Conservation (phyloP, 805 yeast genomes). For the Cyberlindnera xishuangbannaensis region DNA sequence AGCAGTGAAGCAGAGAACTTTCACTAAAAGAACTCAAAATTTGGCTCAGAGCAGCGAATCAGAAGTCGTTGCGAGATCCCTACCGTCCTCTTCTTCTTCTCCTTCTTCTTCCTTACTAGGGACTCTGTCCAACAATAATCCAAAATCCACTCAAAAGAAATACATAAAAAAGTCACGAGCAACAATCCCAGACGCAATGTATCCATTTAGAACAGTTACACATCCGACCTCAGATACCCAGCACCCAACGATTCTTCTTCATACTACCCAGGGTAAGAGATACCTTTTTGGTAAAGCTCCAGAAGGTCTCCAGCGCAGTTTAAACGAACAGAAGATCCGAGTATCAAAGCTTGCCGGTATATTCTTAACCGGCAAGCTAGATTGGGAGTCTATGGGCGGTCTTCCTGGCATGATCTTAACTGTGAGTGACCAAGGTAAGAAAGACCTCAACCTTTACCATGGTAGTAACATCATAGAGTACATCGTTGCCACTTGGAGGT, state of each 20-base stretch:
- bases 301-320: conserved; percentile 80
- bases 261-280: conserved; percentile 29
- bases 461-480: conserved; percentile 45
- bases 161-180: too few relatives aligned
- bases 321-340: conserved; percentile 54
- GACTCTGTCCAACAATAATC: background rate
- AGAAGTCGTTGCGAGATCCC: too few relatives aligned
- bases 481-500: conserved; percentile 76
- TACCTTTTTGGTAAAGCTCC: conserved; percentile 75
- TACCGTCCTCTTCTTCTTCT: too few relatives aligned
- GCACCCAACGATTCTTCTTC: conserved; percentile 50
- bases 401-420: conserved; percentile 86
- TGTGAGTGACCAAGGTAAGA: conserved; percentile 68
- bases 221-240: conserved; percentile 59
- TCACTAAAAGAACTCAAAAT: too few relatives aligned
- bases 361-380: conserved; percentile 71
- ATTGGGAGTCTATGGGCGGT: conserved; percentile 85
- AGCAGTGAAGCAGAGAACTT: too few relatives aligned
- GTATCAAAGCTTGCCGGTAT: conserved; percentile 56
- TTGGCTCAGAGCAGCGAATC: too few relatives aligned
- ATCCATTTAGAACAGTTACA: conserved; percentile 43
- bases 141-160: background rate
- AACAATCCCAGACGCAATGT: conserved; percentile 34
- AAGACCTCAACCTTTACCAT: conserved; percentile 47
- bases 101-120: too few relatives aligned